Conservation (phyloP, 306 rosid species). For the Geum urbanum region DNA sequence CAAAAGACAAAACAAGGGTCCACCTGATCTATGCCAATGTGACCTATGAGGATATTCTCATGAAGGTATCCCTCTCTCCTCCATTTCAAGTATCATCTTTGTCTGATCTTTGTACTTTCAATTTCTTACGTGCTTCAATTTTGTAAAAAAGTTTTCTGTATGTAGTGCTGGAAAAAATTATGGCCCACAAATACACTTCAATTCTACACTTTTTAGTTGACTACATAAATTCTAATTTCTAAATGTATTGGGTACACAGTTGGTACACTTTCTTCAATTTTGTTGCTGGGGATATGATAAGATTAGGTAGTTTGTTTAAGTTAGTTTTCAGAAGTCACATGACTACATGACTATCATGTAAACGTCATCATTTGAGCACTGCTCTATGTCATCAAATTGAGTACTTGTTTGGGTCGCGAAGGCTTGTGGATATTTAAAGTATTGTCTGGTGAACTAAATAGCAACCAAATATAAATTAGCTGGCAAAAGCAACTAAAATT, state of each 20-base stretch:
- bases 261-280: conserved; percentile 8
- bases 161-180: not conserved
- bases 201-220: not conserved
- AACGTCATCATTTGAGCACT: not conserved
- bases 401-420: not conserved
- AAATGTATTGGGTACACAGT: not conserved
- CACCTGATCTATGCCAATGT: conserved; percentile 97
- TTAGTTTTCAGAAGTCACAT: not conserved
- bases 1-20: conserved; percentile 76
- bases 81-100: not conserved
- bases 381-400: not conserved
- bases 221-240: not conserved
- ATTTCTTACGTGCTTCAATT: not conserved
- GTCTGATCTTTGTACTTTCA: not conserved
- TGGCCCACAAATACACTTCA: not conserved
- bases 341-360: not conserved
- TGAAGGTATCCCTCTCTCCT: conserved; percentile 57
- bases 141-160: not conserved
- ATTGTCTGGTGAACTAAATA: not conserved
- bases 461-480: not conserved
- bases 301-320: not conserved
- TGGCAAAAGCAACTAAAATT: not conserved
- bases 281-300: conserved; percentile 1
- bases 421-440: not conserved
- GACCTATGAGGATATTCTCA: conserved; percentile 74